Base-by-base conservation (phyloP, 495 filamentous ascomycete genomes). In the Evernia prunastri region DNA sequence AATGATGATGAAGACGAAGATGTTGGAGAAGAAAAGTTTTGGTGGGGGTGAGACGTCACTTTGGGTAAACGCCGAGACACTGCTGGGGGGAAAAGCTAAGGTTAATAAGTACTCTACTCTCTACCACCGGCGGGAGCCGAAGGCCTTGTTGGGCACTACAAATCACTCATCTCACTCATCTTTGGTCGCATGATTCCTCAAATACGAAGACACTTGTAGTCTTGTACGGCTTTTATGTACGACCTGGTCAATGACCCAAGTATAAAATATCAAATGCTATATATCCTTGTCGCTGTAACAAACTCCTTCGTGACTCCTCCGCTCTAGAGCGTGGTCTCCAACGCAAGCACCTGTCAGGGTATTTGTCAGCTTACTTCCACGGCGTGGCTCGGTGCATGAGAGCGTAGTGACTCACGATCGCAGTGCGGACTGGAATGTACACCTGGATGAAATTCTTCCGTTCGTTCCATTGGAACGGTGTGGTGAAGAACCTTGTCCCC, bases 391-490 rank as follows among this genome's bases (percentile, higher is more conserved):
- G 47, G 33, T 18, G 17, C 9, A 37, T 25, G 12, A 35, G 35
- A 57, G 39, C 58, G 51, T 10, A 43, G 25, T 47, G 70, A 79
- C 89, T 86, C 81, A 96, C 92, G 71, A 97, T 74, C 37, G 91
- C 94, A 60, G 89, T 90, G 66, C 94, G 81, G 35, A 83, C 84
- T 35, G 94, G 94, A 60, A 96, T 83, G 74, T 98, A 98, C 36
- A 96, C 85, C 76, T 97, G 94, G 45, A 89, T 81, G 73, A 89
- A 97, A 73, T 98, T 98, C 75, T 78, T 83, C 66, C 94, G 75
- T 3, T 81, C 87, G 73, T 97, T 97, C 94, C 95, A 97, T 69
- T 77, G 78, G 71, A 96, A 80, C 42, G 90, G 83, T 43, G 90
- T 95, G 3, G 93, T 97, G 71, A 96, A 96, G 82, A 92, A 97